Evolutionary conservation across 83 land plant genomes (phyloP), one percentile per base, ranked within the genome.

Genomic region (Isoetes engelmannii): DNA sequence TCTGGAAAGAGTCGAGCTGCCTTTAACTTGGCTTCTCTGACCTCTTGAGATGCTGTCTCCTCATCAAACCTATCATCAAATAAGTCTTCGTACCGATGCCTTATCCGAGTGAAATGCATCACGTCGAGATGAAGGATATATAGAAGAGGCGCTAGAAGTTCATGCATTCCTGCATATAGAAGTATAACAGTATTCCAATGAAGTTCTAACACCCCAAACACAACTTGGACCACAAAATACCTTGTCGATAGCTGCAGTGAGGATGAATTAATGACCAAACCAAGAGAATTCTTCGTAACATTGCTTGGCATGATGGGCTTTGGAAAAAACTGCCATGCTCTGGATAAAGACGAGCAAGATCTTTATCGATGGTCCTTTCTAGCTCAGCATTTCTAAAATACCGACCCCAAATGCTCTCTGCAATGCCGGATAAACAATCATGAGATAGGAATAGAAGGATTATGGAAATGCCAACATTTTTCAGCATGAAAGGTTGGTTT

Each of bases 351-450:
- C 97, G 85, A 37, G 84, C 74, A 44, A 92, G 78, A 82, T 92
- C 97, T 68, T 80, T 87, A 44, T 92, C 89, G 45, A 92, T 82
- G 75, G 78, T 82, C 69, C 80, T 83, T 53, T 89, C 97, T 75
- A 92, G 73, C 79, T 92, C 97, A 49, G 89, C 92, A 85, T 84
- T 89, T 48, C 82, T 64, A 66, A 92, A 92, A 73, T 81, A 92
- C 28, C 84, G 93, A 18, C 94, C 84, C 97, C 97, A 92, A 7
- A 61, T 80, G 70, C 97, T 92, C 53, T 89, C 97, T 92, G 84
- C 53, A 48, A 60, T 15, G 63, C 63, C 28, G 3, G 20, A 10
- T 60, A 60, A 60, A 18, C 3, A 20, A 60, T 3, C 63, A 21
- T 20, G 37, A 28, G 37, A 28, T 28, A 2, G 37, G 37, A 28